Conservation (phyloP, 805 yeast genomes). For the Cyberlindnera samutprakarnensis region DNA sequence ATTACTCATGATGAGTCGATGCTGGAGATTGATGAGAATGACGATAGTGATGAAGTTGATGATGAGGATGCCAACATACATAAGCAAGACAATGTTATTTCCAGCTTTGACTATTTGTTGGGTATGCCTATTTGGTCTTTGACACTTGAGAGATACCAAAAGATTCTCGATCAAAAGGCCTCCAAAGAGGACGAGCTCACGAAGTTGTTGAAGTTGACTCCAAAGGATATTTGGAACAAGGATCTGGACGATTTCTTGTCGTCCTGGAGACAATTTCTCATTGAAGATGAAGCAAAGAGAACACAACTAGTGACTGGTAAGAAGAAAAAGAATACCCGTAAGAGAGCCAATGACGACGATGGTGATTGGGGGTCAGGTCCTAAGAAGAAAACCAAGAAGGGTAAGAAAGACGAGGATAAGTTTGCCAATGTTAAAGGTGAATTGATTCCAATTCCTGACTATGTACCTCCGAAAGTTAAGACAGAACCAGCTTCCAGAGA, state of each 20-base stretch:
- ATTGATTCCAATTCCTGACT: constrained; percentile 21
- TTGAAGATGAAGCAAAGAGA: constrained; percentile 55
- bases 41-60: constrained; percentile 32
- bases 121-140: constrained; percentile 94
- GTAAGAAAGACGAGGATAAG: constrained; percentile 12
- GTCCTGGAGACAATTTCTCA: constrained; percentile 62
- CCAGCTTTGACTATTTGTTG: constrained; percentile 77
- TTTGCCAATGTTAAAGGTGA: constrained; percentile 13
- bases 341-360: constrained; percentile 23
- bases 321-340: constrained; percentile 33
- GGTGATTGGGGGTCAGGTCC: constrained; percentile 11
- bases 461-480: constrained; percentile 15
- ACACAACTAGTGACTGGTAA: constrained; percentile 39
- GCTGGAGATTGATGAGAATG: constrained; percentile 31
- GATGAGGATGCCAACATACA: constrained; percentile 31
- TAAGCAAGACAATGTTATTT: constrained; percentile 41
- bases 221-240: constrained; percentile 81
- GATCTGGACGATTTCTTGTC: constrained; percentile 72
- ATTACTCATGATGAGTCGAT: constrained; percentile 29
- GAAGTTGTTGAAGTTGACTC: constrained; percentile 52
- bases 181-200: constrained; percentile 68
- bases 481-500: constrained; percentile 5
- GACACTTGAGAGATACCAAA: constrained; percentile 83
- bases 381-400: constrained; percentile 13
- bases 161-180: constrained; percentile 63